Evolutionary conservation across 768 basidiomycete species (phyloP).

Genomic region (Flagelloscypha sp.): DNA sequence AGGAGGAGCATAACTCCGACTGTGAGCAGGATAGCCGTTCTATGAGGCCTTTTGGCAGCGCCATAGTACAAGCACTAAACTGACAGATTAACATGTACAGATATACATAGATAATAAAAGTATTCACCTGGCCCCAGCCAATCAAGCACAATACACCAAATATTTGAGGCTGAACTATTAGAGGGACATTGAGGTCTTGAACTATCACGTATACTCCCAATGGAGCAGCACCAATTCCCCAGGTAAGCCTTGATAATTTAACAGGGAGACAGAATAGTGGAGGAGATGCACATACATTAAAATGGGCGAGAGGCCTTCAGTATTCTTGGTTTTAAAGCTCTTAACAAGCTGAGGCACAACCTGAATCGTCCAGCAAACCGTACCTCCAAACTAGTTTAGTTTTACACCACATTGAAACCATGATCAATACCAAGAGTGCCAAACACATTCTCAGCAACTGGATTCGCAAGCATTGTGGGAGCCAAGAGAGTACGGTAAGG

Average conservation of each 20-base stretch:
- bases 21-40: slow-evolving; percentile 26
- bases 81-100: slow-evolving; percentile 21
- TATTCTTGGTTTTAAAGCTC: slow-evolving; percentile 57
- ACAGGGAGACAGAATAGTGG: neutral
- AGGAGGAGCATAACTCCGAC: slow-evolving; percentile 32
- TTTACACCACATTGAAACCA: neutral
- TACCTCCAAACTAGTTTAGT: slow-evolving; percentile 30
- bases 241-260: slow-evolving; percentile 35
- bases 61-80: slow-evolving; percentile 69
- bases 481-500: no score
- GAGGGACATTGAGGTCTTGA: slow-evolving; percentile 61
- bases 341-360: slow-evolving; percentile 70
- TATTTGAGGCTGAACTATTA: slow-evolving; percentile 60
- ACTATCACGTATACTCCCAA: slow-evolving; percentile 63
- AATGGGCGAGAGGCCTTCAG: slow-evolving; percentile 58
- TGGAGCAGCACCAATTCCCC: slow-evolving; percentile 52
- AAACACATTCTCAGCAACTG: slow-evolving; percentile 55
- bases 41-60: slow-evolving; percentile 28
- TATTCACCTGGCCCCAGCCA: slow-evolving; percentile 57
- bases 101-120: neutral
- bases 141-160: slow-evolving; percentile 53
- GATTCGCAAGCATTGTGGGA: slow-evolving; percentile 42
- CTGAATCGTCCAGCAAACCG: slow-evolving; percentile 59
- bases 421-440: slow-evolving; percentile 48
- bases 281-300: slow-evolving; percentile 42